Evolutionary conservation across 805 yeast species (phyloP), one percentile per base, ranked within the genome.

Genomic region (Spathaspora gorwiae): DNA sequence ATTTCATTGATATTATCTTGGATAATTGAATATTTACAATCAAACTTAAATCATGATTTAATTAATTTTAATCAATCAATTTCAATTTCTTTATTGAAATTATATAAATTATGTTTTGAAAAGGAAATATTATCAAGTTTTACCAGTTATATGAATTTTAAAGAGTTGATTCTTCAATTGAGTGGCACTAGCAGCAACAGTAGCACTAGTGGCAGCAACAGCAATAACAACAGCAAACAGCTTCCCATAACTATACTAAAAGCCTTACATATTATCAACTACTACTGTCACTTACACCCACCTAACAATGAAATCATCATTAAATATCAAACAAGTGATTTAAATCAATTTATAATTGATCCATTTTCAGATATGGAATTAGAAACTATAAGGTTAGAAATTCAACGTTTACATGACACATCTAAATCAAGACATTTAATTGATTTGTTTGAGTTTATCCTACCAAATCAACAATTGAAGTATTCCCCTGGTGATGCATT

Each of bases 1-100:
- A 50, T 68, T 1, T 53, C 60, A 19, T 47, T 65, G 34, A 46
- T 62, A 5, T 44, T 60, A 15, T 47, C 42, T 12, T 70, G 65
- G 64, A 49, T 57, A 10, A 52, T 54, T 30, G 67, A 49, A n/a
- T 54, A 39, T 44, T 43, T 54, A n/a, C 26, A 15, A 34, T 26
- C 26, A 14, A 43, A 36, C 14, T 35, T 29, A 9, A 29, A 29
- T 29, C 32, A 29, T 9, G 32, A 29, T 11, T 29, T 53, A 42
- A 29, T 29, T 29, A 29, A 11, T 29, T 29, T 29, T 9, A 53
- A 51, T 39, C 50, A 53, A 32, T 48, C 61, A 3, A 47, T 61
- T 2, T 44, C 61, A 35, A 50, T 54, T 12, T 47, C 59, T 10
- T 40, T 67, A n/a, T 42, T 67, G 44, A 56, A 56, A 26, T 31